A percentile compares a stretch with the other conserved stretches of the same genome.
phyloP scores from a whole-genome alignment of 768 basidiomycete genomes.

The Tylopilus balloui region DNA sequence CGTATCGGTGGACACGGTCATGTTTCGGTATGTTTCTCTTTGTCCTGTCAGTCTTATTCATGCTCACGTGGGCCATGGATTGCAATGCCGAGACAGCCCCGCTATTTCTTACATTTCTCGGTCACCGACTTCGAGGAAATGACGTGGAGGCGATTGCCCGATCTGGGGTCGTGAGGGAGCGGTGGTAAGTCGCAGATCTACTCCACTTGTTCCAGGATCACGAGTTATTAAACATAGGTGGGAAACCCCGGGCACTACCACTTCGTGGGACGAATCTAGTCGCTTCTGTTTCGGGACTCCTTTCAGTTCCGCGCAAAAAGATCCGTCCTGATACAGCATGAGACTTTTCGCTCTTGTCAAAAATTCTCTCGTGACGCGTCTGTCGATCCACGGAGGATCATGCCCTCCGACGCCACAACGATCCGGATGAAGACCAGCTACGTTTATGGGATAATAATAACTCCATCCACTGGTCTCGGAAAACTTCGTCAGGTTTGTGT shows the following conservation, averaged over 20 bases:
- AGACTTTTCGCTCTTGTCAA: background rate
- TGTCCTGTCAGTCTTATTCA: background rate
- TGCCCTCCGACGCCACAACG: background rate
- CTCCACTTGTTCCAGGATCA: background rate
- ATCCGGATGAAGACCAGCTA: background rate
- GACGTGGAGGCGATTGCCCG: background rate
- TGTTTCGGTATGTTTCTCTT: constrained; percentile 2
- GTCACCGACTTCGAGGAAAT: background rate
- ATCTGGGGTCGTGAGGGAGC: background rate
- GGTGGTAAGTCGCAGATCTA: constrained; percentile 5
- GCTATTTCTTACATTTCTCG: background rate
- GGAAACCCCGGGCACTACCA: constrained; percentile 1
- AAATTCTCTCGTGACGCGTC: background rate
- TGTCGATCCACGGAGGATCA: constrained; percentile 13
- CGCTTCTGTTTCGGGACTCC: constrained; percentile 3
- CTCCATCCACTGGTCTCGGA: background rate
- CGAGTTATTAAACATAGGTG: background rate
- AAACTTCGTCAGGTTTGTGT: background rate
- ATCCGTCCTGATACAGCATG: constrained; percentile 10
- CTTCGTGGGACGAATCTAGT: constrained; percentile 9
- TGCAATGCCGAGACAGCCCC: background rate
- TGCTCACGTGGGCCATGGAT: background rate
- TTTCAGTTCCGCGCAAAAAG: background rate
- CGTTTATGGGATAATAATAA: background rate
- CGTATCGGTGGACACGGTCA: background rate